Conservation (phyloP, 2,329 filamentous ascomycete genomes). For the Calonectria hongkongensis region DNA sequence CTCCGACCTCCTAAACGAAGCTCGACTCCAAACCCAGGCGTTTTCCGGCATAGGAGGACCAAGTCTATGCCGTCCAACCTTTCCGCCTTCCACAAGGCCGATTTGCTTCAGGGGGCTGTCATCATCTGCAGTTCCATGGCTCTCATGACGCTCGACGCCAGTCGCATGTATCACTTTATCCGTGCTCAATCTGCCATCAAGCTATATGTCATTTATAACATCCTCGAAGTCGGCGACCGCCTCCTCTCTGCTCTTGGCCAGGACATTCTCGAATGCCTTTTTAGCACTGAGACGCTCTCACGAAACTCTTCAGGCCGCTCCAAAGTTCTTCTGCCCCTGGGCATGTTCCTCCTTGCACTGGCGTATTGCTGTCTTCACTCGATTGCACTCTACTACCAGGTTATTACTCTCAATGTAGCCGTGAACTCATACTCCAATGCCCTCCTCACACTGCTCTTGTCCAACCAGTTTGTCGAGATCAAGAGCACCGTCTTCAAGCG, state of each 20-base stretch:
- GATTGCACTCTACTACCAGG: conserved; percentile 94
- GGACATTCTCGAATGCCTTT: conserved; percentile 96
- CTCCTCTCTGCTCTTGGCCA: conserved; percentile 94
- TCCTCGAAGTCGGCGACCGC: conserved; percentile 93
- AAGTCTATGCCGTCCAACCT: conserved; percentile 91
- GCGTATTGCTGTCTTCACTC: conserved; percentile 92
- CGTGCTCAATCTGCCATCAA: conserved; percentile 98
- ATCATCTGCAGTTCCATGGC: conserved; percentile 90
- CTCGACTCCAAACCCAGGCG: conserved; percentile 55
- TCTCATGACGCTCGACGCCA: conserved; percentile 94
- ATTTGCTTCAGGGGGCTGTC: conserved; percentile 91
- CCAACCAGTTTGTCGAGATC: conserved; percentile 99
- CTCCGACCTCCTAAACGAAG: conserved; percentile 38
- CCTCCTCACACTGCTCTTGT: conserved; percentile 91
- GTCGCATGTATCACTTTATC: conserved; percentile 98
- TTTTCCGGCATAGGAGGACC: conserved; percentile 79
- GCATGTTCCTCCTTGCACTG: conserved; percentile 91
- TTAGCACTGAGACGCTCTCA: conserved; percentile 93
- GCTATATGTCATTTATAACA: conserved; percentile 98
- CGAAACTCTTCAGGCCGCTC: conserved; percentile 91
- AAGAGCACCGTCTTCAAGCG: conserved; percentile 99
- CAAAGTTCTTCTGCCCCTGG: conserved; percentile 90
- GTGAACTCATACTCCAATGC: conserved; percentile 99
- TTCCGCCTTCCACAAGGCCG: conserved; percentile 93
- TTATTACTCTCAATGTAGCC: conserved; percentile 97